Percentiles rank a stretch among this genome's conserved stretches.
Conservation (phyloP, 1,284 basidiomycete genomes). For the Gymnopus androsaceus region DNA sequence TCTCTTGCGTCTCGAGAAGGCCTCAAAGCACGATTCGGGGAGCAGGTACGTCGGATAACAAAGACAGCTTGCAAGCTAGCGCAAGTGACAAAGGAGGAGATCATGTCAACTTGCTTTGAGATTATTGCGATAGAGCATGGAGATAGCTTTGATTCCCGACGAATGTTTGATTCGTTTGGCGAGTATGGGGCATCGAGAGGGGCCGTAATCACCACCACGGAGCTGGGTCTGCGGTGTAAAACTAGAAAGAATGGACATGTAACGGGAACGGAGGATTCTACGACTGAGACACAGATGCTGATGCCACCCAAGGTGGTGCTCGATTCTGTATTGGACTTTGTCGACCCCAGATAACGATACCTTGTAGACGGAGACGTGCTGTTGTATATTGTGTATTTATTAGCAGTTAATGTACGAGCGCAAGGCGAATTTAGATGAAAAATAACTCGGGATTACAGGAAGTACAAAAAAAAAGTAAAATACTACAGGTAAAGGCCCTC, state of each 20-base stretch:
- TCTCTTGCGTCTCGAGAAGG: conserved; percentile 41
- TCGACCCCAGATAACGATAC: conserved; percentile 43
- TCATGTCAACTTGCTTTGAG: conserved; percentile 73
- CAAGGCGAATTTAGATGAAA: neutral
- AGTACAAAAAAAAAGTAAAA: neutral
- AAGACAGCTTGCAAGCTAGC: conserved; percentile 61
- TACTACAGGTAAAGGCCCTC: conserved; percentile 77
- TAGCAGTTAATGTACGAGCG: neutral
- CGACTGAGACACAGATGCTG: conserved; percentile 54
- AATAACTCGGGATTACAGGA: too few relatives aligned
- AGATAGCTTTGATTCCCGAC: conserved; percentile 47
- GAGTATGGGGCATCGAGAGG: conserved; percentile 56
- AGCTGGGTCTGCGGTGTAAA: conserved; percentile 65
- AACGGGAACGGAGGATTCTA: conserved; percentile 39
- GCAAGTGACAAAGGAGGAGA: conserved; percentile 64
- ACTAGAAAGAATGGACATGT: conserved; percentile 45
- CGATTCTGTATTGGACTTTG: conserved; percentile 65
- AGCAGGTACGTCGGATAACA: conserved; percentile 64
- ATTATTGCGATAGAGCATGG: conserved; percentile 59
- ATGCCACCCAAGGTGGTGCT: conserved; percentile 71
- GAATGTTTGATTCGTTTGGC: conserved; percentile 70
- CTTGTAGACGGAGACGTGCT: too few relatives aligned
- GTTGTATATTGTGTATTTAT: neutral
- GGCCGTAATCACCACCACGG: conserved; percentile 65
- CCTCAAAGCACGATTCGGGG: conserved; percentile 52